Evolutionary conservation across 192 early-diverging fungal genomes (phyloP).

Genomic region (Funneliformis mosseae): DNA sequence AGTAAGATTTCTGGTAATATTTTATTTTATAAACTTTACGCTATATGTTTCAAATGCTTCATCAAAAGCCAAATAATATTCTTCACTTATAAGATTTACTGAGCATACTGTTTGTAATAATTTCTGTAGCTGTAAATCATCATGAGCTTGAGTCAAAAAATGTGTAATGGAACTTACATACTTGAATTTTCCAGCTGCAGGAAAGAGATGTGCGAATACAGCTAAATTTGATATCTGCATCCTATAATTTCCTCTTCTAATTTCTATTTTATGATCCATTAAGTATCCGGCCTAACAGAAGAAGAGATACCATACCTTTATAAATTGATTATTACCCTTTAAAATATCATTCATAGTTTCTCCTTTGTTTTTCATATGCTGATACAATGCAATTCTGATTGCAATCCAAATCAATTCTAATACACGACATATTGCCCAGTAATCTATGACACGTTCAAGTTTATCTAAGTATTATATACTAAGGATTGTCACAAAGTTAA

Average conservation of each 20-base stretch:
- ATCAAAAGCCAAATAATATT: conserved; percentile 4
- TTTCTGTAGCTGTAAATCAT: not conserved
- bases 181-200: not conserved
- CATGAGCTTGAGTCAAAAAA: not conserved
- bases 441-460: conserved; percentile 9
- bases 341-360: not conserved
- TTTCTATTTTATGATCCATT: not conserved
- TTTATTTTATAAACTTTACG: conserved; percentile 14
- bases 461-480: not conserved
- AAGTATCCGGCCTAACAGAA: not conserved
- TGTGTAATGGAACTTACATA: not conserved
- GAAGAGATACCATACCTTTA: not conserved
- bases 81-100: not conserved
- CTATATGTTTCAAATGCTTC: conserved; percentile 16
- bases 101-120: not conserved
- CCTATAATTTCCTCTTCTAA: not conserved
- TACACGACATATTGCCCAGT: not conserved
- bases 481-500: not conserved
- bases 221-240: not conserved
- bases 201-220: not conserved
- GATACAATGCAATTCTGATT: not conserved
- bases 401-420: conserved; percentile 14
- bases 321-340: not conserved
- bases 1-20: not conserved
- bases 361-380: not conserved